Evolutionary conservation across 202 grass and related monocot species (phyloP), one percentile per base, ranked within the genome.

Genomic region (Elaeis oleifera): DNA sequence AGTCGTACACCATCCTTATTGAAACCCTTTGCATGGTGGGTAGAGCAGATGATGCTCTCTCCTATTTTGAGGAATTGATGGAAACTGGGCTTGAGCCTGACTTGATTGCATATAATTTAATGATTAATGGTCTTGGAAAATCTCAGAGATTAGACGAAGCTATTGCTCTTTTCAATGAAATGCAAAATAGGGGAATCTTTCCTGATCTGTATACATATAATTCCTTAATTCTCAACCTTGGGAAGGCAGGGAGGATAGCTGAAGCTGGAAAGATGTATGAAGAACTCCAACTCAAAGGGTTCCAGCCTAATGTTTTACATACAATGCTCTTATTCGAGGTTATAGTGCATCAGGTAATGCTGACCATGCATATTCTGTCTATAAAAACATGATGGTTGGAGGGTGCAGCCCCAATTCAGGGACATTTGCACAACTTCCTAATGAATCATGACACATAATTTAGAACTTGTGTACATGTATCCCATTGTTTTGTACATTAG

Each of bases 371-470:
- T 97, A 89, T 73, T 69, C 88, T 15, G 63, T 90, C 23, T 92
- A 89, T 71, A 81, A 79, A 71, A 85, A 53, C 69, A 97, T 97
- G 94, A 76, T 85, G 69, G 64, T 73, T 74, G 76, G 83, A 27
- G 94, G 94, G 21, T 97, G 79, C 64, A 69, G 13, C 14, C 94
- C 94, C 17, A 86, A 97, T 80, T 81, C 75, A 16, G 79, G 81
- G 81, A 97, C 94, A 32, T 92, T 86, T 65, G 76, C 80, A 79
- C 87, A 97, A 23, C 88, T 92, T 78, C 94, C 94, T 51, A 97
- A 92, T 60, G 69, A 76, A 61, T 68, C n/a, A 22, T 56, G 28
- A 56, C 4, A 4, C 53, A 44, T 16, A 18, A 44, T 13, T 44
- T 44, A 68, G 27, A 56, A 56, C 36, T 52, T 68, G 18, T 68